Evolutionary conservation across 805 yeast genomes (phyloP), one percentile per base, ranked within the genome.

Genomic region (Danielozyma ontarioensis): DNA sequence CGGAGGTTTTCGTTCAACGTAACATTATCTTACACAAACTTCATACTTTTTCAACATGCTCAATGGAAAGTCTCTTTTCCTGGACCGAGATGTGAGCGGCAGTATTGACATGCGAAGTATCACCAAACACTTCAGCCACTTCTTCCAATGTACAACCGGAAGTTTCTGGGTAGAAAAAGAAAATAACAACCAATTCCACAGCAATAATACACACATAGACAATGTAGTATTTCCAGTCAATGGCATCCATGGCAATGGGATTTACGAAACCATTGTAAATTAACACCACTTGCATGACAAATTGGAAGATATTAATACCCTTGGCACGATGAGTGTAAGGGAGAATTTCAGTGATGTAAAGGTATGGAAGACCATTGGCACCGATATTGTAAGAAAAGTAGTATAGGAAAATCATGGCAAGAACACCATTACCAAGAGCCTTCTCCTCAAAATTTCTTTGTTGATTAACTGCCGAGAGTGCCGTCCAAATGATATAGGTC

Each of bases 351-450:
- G 77, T 68, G 32, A 64, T 44, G 46, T 72, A 72, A 28, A 68
- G 45, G 46, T 51, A 62, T 32, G 74, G 72, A 34, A 70, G 56
- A 32, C 75, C 75, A 36, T 68, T 67, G 33, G 55, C 46, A 25
- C 70, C 71, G 28, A 61, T 50, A 43, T 67, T 58, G 52, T 70
- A 72, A 26, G 59, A 55, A 33, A 52, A 44, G 50, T 62, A 59
- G 63, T 58, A 70, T 22, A 72, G 45, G 62, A 70, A 73, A 32
- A 74, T 68, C 71, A 74, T 67, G 5, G 73, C 73, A 46, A 64
- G 59, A 17, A 70, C 74, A 39, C 73, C 78, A 35, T 58, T 57
- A 31, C 69, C 71, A 19, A 64, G 49, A 3, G 53, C 14, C 39
- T 66, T 66, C 36, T 70, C 59, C 35, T 56, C 49, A 44, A 64